These are phyloP conservation scores for Backusella morwellensis DNA, from an alignment of 192 early-diverging fungal species.

Conservation along the genomic window DNA sequence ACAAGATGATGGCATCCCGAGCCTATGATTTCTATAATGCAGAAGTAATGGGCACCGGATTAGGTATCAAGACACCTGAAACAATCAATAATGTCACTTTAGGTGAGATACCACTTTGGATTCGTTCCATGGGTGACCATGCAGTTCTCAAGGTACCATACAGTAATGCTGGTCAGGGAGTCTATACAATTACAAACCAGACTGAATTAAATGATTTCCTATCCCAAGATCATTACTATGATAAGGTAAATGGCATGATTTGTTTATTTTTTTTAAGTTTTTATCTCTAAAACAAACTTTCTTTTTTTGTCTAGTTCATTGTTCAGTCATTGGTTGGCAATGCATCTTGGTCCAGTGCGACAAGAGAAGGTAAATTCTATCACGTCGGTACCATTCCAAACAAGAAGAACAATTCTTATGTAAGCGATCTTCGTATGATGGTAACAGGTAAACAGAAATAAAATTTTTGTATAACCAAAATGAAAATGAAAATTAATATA, in stretches of 20 bases:
- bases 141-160: conserved; percentile 86
- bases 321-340: conserved; percentile 88
- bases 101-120: conserved; percentile 78
- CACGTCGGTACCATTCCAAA: conserved; percentile 91
- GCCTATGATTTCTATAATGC: conserved; percentile 87
- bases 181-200: conserved; percentile 85
- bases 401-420: conserved; percentile 86
- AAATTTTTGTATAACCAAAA: background rate
- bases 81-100: conserved; percentile 84
- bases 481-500: background rate
- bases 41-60: conserved; percentile 68
- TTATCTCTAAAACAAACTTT: background rate
- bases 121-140: conserved; percentile 84
- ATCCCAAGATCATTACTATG: conserved; percentile 75
- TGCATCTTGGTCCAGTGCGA: conserved; percentile 76
- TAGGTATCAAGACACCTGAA: conserved; percentile 73
- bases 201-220: conserved; percentile 74
- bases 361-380: conserved; percentile 77
- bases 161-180: conserved; percentile 85
- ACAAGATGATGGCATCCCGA: conserved; percentile 88
- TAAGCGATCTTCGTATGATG: conserved; percentile 86
- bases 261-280: background rate
- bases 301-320: conserved; percentile 56
- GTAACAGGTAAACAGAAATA: conserved; percentile 58
- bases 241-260: conserved; percentile 48